These are phyloP conservation scores for Eucalyptus polybractea DNA, from an alignment of 345 rosid genomes.

Conservation along the genomic window DNA sequence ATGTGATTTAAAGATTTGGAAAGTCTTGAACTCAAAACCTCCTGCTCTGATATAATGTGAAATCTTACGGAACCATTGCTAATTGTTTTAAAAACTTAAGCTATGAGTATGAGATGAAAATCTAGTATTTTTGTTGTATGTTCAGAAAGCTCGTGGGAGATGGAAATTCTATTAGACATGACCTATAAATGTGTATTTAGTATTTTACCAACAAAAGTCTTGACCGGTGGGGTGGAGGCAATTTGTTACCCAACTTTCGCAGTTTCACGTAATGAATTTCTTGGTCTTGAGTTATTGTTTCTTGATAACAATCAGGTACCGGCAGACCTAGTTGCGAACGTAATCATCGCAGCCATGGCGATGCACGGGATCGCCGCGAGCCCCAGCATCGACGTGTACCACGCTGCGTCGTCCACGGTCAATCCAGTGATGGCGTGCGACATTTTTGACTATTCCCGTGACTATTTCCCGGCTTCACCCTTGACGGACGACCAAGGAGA, in stretches of 20 bases:
- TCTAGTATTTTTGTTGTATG: too few relatives aligned
- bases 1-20: too few relatives aligned
- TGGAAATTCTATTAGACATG: too few relatives aligned
- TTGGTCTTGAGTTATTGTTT: not conserved
- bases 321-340: constrained; percentile 6
- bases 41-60: fast-evolving
- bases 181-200: too few relatives aligned
- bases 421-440: not conserved
- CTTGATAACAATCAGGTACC: constrained; percentile 2
- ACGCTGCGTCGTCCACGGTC: constrained; percentile 1
- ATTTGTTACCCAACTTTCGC: not conserved
- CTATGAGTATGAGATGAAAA: too few relatives aligned
- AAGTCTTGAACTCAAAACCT: fast-evolving
- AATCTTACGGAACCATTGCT: too few relatives aligned
- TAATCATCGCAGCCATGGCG: constrained; percentile 10
- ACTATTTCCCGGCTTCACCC: constrained; percentile 6
- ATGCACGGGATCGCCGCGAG: constrained; percentile 2
- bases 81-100: too few relatives aligned
- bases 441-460: not conserved
- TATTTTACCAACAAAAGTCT: not conserved
- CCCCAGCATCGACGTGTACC: not conserved
- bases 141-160: too few relatives aligned
- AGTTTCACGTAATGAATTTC: not conserved
- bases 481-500: not conserved
- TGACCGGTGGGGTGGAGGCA: not conserved